Evolutionary conservation across 1,284 basidiomycete species (phyloP), one percentile per base, ranked within the genome.

Genomic region (Sparassis latifolia): DNA sequence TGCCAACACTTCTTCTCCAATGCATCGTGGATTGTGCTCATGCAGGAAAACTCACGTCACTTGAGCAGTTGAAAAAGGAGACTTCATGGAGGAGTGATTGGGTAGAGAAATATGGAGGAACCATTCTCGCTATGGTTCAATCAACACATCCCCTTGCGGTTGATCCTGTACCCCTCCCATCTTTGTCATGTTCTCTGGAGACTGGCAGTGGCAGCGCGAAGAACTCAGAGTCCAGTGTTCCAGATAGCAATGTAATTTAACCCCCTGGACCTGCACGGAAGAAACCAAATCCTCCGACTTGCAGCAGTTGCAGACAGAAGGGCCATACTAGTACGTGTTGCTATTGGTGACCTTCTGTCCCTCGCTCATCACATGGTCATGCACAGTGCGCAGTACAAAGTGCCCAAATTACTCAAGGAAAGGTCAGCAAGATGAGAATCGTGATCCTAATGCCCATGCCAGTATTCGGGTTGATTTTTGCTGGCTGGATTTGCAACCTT

Each of bases 21-120:
- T 42, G 48, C 32, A 30, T 49, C 27, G 28, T 49, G 7, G 33
- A 44, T 5, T 49, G 48, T 32, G 48, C 48, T 3, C 48, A 38
- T 4, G 32, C 42, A n/a, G 42, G 42, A 42, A 49, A 49, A 33
- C 41, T 49, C 27, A 4, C 10, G 7, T 33, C 42, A 3, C 20
- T 38, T n/a, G 48, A 49, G 30, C 12, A 30, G 6, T 37, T 49
- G 6, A 35, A 28, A 30, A 43, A 30, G 31, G 48, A 49, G 42
- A 4, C 30, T 6, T 9, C 3, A 9, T 44, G 42, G 48, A 4
- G 43, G 4, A 6, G 31, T n/a, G 30, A 42, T 9, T 31, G 10
- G 9, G 27, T 43, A 5, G 40, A 42, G 5, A 27, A 42, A 30
- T 41, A 42, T 28, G 39, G 47, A 20, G n/a, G 5, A 42, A 37